These are phyloP conservation scores for Eutypella sp. DNA, from an alignment of 2,329 filamentous ascomycete species.

Conservation along the genomic window DNA sequence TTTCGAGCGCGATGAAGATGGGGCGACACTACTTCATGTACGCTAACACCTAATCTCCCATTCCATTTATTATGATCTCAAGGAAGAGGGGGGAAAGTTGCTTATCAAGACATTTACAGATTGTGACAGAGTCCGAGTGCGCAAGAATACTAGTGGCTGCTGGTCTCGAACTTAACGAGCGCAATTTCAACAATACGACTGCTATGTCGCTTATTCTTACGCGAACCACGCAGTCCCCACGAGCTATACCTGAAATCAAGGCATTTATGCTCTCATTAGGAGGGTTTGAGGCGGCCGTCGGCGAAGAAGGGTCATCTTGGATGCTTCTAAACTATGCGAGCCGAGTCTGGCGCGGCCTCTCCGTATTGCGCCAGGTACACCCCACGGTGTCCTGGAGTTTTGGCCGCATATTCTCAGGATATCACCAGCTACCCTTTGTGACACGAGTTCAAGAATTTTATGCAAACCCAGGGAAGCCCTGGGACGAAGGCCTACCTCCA, in stretches of 20 bases:
- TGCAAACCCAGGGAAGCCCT: fast-evolving
- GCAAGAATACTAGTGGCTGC: background rate
- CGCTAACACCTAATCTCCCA: background rate
- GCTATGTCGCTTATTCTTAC: background rate
- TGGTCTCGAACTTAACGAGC: background rate
- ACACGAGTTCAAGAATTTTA: background rate
- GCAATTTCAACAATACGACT: fast-evolving
- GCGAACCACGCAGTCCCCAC: no score
- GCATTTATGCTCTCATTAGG: background rate
- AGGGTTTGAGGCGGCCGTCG: background rate
- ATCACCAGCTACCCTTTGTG: background rate
- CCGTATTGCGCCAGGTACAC: background rate
- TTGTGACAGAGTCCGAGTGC: background rate
- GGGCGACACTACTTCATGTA: background rate
- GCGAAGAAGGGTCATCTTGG: background rate
- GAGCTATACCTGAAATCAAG: background rate
- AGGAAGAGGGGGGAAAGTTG: background rate
- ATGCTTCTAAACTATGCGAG: background rate
- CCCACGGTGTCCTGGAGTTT: background rate
- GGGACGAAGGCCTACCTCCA: background rate
- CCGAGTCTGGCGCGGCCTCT: no score
- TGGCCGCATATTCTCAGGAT: background rate
- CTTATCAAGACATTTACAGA: background rate
- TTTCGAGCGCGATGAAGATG: background rate
- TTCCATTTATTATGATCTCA: background rate